Percentiles rank a stretch among this genome's conserved stretches.
Evolutionary conservation across 192 early-diverging fungal genomes (phyloP).

Genomic region (Entrophospora sp.): DNA sequence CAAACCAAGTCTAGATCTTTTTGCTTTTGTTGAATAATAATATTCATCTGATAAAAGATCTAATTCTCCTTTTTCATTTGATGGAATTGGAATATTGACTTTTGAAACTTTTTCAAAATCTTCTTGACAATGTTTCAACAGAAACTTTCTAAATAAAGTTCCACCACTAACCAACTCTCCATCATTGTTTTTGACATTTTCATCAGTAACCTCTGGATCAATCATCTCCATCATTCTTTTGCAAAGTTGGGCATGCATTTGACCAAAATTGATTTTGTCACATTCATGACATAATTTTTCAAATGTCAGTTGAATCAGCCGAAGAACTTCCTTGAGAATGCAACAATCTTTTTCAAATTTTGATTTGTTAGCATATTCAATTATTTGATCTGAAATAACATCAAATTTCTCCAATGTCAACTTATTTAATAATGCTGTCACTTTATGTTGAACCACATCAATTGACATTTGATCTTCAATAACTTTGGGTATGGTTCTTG

Average conservation of each 20-base stretch:
- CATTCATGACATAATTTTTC: slow-evolving; percentile 93
- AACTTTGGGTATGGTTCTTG: too few species aligned
- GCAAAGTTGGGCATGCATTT: slow-evolving; percentile 85
- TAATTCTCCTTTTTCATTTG: slow-evolving; percentile 48
- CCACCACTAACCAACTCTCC: slow-evolving; percentile 47
- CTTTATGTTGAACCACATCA: slow-evolving; percentile 66
- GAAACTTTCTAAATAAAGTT: slow-evolving; percentile 78
- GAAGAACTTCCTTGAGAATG: slow-evolving; percentile 74
- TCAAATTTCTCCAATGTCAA: slow-evolving; percentile 93
- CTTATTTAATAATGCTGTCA: slow-evolving; percentile 90
- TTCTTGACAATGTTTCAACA: slow-evolving; percentile 90
- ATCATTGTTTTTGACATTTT: slow-evolving; percentile 47
- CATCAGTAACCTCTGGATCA: slow-evolving; percentile 46
- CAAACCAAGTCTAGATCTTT: slow-evolving; percentile 90
- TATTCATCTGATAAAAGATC: slow-evolving; percentile 73
- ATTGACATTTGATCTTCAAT: too few species aligned
- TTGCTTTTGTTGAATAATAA: slow-evolving; percentile 80
- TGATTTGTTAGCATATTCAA: slow-evolving; percentile 64
- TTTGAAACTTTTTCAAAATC: slow-evolving; percentile 91
- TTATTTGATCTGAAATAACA: slow-evolving; percentile 69
- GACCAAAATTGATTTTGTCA: slow-evolving; percentile 74
- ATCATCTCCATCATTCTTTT: slow-evolving; percentile 61
- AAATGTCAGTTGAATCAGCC: slow-evolving; percentile 75
- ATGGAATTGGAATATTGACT: slow-evolving; percentile 54
- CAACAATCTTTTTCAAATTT: slow-evolving; percentile 54